A percentile compares a stretch with the other conserved stretches of the same genome.
Conservation (phyloP, 148 eudicot species). For the Cornus suecica region DNA sequence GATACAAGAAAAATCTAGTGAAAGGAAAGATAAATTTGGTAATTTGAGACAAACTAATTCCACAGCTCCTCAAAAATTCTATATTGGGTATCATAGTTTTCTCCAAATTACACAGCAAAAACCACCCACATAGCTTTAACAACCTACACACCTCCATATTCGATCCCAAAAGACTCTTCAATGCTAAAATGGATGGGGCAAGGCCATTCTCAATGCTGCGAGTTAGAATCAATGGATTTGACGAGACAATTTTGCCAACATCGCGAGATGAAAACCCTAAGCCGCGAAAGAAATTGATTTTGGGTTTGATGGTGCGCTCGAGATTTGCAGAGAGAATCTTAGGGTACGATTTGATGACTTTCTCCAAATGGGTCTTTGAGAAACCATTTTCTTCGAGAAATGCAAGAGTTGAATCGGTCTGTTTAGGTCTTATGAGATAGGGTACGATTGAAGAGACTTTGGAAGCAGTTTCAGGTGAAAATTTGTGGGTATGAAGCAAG, state of each 20-base stretch:
- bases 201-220: not conserved
- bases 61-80: conserved; percentile 22
- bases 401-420: conserved; percentile 1
- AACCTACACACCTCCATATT: too few relatives aligned
- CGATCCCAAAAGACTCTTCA: conserved; percentile 22
- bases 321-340: conserved; percentile 6
- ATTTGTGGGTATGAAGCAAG: too few relatives aligned
- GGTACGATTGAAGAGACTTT: too few relatives aligned
- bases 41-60: conserved; percentile 18
- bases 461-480: too few relatives aligned
- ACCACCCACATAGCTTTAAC: conserved; percentile 17
- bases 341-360: conserved; percentile 9
- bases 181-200: conserved; percentile 1
- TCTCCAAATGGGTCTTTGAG: conserved; percentile 21
- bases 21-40: conserved; percentile 8
- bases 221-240: conserved; percentile 13
- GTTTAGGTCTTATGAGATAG: too few relatives aligned
- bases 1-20: conserved; percentile 22
- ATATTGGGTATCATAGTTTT: conserved; percentile 20
- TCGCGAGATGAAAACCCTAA: conserved; percentile 16
- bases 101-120: conserved; percentile 21
- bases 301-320: conserved; percentile 18
- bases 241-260: not conserved
- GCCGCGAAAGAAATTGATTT: conserved; percentile 13
- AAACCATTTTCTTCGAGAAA: conserved; percentile 17